Conservation (phyloP, 306 rosid species). For the Delonix regia region DNA sequence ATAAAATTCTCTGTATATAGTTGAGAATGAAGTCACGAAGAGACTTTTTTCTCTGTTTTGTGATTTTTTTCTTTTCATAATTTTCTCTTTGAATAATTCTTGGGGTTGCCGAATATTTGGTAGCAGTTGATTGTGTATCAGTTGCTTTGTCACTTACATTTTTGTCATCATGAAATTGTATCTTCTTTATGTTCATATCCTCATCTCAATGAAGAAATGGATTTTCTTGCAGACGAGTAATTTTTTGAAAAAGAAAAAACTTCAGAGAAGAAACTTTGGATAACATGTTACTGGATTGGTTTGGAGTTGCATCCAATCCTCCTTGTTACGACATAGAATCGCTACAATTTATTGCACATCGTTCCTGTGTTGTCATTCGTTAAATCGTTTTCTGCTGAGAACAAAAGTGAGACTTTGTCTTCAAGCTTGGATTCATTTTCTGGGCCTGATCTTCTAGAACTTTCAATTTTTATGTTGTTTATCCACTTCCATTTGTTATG, state of each 20-base stretch:
- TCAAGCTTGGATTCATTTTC: constrained; percentile 9
- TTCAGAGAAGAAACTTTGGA: neutral
- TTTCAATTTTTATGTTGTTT: neutral
- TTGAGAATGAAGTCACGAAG: constrained; percentile 24
- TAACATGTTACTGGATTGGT: neutral
- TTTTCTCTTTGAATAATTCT: constrained; percentile 33
- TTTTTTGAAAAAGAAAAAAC: too few species aligned
- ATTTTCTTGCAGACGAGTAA: neutral
- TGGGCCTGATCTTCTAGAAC: neutral
- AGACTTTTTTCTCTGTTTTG: constrained; percentile 22
- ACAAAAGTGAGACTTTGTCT: constrained; percentile 41
- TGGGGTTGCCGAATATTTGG: constrained; percentile 37
- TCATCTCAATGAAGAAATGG: neutral
- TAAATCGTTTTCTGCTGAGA: neutral
- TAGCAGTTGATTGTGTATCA: constrained; percentile 30
- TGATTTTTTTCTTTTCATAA: neutral
- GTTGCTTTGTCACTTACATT: constrained; percentile 32
- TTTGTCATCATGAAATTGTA: neutral
- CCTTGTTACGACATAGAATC: neutral
- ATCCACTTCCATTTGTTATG: neutral
- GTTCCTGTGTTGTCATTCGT: neutral
- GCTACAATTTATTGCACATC: neutral
- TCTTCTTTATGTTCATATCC: neutral
- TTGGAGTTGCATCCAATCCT: neutral
- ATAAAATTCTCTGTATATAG: constrained; percentile 39